Evolutionary conservation across 1,284 basidiomycete species (phyloP).

Genomic region (Malassezia nana): DNA sequence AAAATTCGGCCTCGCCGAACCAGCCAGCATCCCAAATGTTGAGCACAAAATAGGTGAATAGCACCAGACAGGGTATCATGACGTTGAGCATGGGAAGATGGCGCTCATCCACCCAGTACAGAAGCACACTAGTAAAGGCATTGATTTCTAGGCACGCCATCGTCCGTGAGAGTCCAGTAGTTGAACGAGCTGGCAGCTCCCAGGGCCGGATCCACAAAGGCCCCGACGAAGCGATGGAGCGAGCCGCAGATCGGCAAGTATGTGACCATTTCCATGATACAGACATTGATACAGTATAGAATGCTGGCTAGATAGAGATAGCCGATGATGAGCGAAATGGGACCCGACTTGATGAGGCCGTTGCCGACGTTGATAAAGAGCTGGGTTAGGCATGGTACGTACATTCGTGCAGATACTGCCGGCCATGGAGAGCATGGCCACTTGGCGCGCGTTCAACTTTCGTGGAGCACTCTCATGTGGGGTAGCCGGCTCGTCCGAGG

Average conservation of each 20-base stretch:
- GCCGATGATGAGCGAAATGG: conserved; percentile 5
- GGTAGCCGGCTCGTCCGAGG: too few species aligned
- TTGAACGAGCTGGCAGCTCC: conserved; percentile 9
- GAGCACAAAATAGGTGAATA: conserved; percentile 1
- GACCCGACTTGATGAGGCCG: conserved; percentile 4
- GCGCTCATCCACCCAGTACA: conserved; percentile 6
- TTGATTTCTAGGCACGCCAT: conserved; percentile 8
- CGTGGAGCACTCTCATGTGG: too few species aligned
- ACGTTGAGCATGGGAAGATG: neutral
- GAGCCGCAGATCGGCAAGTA: conserved; percentile 2
- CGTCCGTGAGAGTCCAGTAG: conserved; percentile 4
- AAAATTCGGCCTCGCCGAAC: conserved; percentile 17
- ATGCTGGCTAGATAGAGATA: conserved; percentile 6
- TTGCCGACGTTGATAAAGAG: conserved; percentile 10
- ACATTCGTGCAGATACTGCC: conserved; percentile 3
- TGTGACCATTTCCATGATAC: conserved; percentile 3
- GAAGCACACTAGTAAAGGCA: conserved; percentile 2
- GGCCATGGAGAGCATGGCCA: conserved; percentile 2
- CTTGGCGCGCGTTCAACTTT: neutral
- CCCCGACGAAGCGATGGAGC: conserved; percentile 4
- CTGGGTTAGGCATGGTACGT: neutral
- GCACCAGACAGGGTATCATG: neutral
- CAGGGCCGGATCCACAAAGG: conserved; percentile 1
- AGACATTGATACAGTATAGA: conserved; percentile 2
- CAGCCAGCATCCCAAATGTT: conserved; percentile 4